Evolutionary conservation across 176 grass and related monocot genomes (phyloP).

Genomic region (Hsuehochloa calcarea): DNA sequence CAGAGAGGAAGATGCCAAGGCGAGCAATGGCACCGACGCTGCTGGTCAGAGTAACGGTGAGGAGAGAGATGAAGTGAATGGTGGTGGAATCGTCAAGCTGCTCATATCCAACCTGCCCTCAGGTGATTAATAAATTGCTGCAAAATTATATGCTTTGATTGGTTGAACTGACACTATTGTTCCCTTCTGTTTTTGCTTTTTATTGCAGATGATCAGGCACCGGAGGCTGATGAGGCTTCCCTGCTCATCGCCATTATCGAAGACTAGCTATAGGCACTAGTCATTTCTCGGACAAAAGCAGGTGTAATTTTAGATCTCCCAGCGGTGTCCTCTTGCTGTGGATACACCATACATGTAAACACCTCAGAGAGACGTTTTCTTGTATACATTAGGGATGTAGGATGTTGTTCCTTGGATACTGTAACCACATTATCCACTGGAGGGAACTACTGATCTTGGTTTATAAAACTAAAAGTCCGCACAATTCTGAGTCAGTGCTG

Average conservation of each 20-base stretch:
- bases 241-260: slow-evolving; percentile 60
- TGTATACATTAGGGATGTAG: neutral
- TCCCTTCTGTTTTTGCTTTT: neutral
- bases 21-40: neutral
- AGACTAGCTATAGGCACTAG: slow-evolving; percentile 23
- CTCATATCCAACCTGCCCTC: slow-evolving; percentile 39
- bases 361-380: neutral
- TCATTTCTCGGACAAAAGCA: neutral
- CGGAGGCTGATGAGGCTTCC: slow-evolving; percentile 50
- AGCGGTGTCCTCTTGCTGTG: neutral
- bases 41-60: neutral
- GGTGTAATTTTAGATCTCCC: neutral
- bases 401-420: slow-evolving; percentile 1
- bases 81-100: slow-evolving; percentile 34
- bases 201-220: slow-evolving; percentile 36
- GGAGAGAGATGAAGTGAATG: neutral
- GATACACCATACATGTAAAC: neutral
- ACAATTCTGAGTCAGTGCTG: neutral
- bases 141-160: neutral
- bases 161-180: neutral
- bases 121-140: neutral
- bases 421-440: slow-evolving; percentile 4
- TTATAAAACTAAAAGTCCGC: neutral
- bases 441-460: neutral
- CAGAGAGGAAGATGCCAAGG: slow-evolving; percentile 7